Conservation (phyloP, 805 yeast species). For the Suhomyces emberorum region DNA sequence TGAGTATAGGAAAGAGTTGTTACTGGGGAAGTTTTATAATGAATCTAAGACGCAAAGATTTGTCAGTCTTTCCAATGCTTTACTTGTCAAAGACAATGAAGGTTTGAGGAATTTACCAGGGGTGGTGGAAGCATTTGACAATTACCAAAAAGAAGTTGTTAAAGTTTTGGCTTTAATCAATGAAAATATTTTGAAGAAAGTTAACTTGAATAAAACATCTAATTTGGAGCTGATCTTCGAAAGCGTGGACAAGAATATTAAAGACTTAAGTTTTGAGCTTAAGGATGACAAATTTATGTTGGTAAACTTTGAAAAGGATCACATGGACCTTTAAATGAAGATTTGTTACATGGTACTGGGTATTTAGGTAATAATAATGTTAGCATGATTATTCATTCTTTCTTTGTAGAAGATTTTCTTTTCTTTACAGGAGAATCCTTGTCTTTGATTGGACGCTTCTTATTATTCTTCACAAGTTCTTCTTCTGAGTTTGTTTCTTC, state of each 20-base stretch:
- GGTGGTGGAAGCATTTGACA: slow-evolving; percentile 17
- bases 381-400: no score
- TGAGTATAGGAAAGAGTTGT: slow-evolving; percentile 16
- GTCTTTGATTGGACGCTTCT: background rate
- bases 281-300: slow-evolving; percentile 34
- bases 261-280: slow-evolving; percentile 22
- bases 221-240: slow-evolving; percentile 31
- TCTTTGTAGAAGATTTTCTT: background rate
- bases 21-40: slow-evolving; percentile 10
- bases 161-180: slow-evolving; percentile 23
- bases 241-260: slow-evolving; percentile 30
- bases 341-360: background rate
- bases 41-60: slow-evolving; percentile 9
- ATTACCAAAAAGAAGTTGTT: slow-evolving; percentile 17
- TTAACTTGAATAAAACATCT: slow-evolving; percentile 25
- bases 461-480: background rate
- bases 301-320: slow-evolving; percentile 37
- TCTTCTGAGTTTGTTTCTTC: no score
- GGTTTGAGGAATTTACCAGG: slow-evolving; percentile 21
- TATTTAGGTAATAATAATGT: no score
- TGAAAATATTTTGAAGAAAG: slow-evolving; percentile 18
- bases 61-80: slow-evolving; percentile 19
- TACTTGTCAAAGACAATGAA: slow-evolving; percentile 18
- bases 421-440: background rate
- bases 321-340: slow-evolving; percentile 20